Conservation (phyloP, 768 basidiomycete species). For the Mycena galopus region DNA sequence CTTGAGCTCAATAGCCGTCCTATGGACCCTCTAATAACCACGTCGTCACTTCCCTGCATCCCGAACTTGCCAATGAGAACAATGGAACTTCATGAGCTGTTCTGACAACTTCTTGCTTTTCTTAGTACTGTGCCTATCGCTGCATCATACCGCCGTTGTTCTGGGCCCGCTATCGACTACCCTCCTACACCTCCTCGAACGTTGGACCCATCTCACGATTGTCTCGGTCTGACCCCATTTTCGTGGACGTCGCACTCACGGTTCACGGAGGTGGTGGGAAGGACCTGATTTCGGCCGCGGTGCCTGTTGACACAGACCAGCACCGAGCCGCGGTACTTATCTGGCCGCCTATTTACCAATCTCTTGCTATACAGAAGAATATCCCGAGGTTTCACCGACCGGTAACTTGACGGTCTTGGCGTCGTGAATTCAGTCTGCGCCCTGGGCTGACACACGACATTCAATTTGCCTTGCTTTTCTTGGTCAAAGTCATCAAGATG, state of each 20-base stretch:
- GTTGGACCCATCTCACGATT: slow-evolving; percentile 9
- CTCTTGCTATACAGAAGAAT: not conserved
- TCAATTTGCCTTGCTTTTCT: not conserved
- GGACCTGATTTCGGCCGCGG: too few relatives aligned
- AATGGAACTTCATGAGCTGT: too few relatives aligned
- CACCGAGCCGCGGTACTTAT: not conserved
- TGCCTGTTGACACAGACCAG: not conserved
- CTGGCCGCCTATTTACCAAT: too few relatives aligned
- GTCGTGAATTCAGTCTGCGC: not conserved
- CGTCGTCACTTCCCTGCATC: too few relatives aligned
- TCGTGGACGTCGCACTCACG: too few relatives aligned
- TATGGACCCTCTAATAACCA: too few relatives aligned
- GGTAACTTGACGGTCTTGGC: not conserved
- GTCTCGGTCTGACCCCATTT: slow-evolving; percentile 5
- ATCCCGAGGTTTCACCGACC: not conserved
- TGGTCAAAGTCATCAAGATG: not conserved
- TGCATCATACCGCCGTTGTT: not conserved
- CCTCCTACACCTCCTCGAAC: not conserved
- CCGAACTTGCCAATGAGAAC: too few relatives aligned
- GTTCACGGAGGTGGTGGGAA: too few relatives aligned
- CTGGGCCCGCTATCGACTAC: not conserved
- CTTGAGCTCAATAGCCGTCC: too few relatives aligned
- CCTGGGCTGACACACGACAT: not conserved
- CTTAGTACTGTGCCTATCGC: too few relatives aligned
- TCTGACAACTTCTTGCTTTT: not conserved